Conservation (phyloP, 306 rosid species). For the Prunus kanzakura region DNA sequence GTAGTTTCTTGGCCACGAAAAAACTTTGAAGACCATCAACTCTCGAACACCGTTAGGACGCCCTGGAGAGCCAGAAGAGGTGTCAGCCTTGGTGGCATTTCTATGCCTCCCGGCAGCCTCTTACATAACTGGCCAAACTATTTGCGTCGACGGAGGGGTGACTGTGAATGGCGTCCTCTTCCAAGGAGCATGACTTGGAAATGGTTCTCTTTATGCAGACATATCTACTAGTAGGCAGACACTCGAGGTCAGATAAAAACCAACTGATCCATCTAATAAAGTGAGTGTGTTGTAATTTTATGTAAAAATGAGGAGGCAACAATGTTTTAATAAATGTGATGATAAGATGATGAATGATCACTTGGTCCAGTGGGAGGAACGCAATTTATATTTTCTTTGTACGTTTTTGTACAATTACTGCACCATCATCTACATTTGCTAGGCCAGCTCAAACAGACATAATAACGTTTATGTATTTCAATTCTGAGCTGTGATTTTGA, state of each 20-base stretch:
- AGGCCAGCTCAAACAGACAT: neutral
- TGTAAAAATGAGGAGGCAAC: too few species aligned
- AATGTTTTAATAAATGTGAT: too few species aligned
- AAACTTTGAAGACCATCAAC: neutral
- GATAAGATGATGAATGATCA: too few species aligned
- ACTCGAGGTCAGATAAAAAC: too few species aligned
- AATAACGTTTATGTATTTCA: too few species aligned
- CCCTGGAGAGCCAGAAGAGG: constrained; percentile 64
- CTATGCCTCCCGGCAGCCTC: constrained; percentile 36
- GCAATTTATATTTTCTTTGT: too few species aligned
- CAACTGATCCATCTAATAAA: neutral
- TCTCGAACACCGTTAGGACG: constrained; percentile 74
- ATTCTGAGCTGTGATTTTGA: neutral
- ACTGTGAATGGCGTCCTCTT: constrained; percentile 58
- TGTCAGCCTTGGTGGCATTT: constrained; percentile 68
- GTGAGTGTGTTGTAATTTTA: neutral
- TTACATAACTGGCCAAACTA: constrained; percentile 64
- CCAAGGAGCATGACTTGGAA: constrained; percentile 14
- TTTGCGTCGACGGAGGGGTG: constrained; percentile 81
- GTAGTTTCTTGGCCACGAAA: constrained; percentile 25
- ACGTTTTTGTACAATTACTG: too few species aligned
- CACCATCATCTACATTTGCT: too few species aligned
- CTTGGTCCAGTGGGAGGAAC: too few species aligned
- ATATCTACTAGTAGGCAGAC: neutral
- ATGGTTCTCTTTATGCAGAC: neutral